Conservation (phyloP, 805 yeast genomes). For the Cyberlindnera galapagoensis region DNA sequence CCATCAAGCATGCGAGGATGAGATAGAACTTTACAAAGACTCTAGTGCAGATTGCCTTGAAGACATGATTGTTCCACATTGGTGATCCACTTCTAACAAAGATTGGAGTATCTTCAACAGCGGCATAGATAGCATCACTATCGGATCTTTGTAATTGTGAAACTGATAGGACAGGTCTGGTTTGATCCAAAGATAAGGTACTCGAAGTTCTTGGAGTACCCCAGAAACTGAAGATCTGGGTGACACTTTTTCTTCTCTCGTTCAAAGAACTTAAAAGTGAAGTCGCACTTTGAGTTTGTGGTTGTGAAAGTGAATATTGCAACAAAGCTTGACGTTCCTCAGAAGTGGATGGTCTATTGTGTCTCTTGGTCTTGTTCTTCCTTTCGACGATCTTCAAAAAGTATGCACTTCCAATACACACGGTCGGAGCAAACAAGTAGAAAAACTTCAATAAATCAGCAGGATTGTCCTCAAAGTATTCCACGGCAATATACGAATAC, state of each 20-base stretch:
- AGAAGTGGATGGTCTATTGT: slow-evolving; percentile 4
- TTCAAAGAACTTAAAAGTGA: slow-evolving; percentile 4
- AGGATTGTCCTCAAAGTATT: slow-evolving; percentile 45
- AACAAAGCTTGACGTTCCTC: slow-evolving; percentile 8
- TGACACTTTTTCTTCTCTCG: slow-evolving; percentile 15
- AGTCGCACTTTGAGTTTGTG: slow-evolving; percentile 6
- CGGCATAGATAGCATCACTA: slow-evolving; percentile 21
- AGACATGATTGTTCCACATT: slow-evolving; percentile 22
- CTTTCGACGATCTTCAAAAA: slow-evolving; percentile 22
- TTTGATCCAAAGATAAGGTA: slow-evolving; percentile 10
- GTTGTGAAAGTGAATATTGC: slow-evolving; percentile 6
- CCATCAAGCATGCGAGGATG: slow-evolving; percentile 50
- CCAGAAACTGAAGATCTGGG: slow-evolving; percentile 21
- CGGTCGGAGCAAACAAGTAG: slow-evolving; percentile 38
- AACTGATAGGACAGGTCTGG: slow-evolving; percentile 9
- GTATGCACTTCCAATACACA: slow-evolving; percentile 28
- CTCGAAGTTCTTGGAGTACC: slow-evolving; percentile 24
- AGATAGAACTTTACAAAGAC: slow-evolving; percentile 46
- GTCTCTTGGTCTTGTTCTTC: slow-evolving; percentile 7
- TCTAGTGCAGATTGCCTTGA: slow-evolving; percentile 17
- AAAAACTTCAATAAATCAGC: slow-evolving; percentile 51
- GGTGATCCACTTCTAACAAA: slow-evolving; percentile 23
- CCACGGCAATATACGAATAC: slow-evolving; percentile 51
- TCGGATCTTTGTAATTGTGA: slow-evolving; percentile 9
- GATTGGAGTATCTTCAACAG: slow-evolving; percentile 26